Evolutionary conservation across 305 asterid genomes (phyloP).

Genomic region (Fraxinus dipetala): DNA sequence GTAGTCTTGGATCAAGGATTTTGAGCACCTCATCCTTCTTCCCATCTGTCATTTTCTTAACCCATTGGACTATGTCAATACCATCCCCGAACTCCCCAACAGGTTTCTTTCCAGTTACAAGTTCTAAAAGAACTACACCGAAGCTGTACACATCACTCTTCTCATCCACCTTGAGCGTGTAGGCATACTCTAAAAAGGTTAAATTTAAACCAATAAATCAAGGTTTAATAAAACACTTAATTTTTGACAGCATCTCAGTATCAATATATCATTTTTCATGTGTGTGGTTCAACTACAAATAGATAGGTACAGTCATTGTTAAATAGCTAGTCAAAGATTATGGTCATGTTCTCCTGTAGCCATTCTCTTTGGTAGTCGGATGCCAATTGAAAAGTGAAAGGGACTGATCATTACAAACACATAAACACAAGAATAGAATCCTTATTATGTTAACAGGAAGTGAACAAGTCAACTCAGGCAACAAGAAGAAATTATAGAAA

Average conservation of each 20-base stretch:
- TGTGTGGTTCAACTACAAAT: background rate
- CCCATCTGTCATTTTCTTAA: conserved; percentile 68
- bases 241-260: background rate
- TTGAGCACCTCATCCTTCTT: conserved; percentile 72
- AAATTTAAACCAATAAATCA: background rate
- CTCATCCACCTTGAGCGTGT: conserved; percentile 87
- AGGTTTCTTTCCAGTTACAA: conserved; percentile 72
- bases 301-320: background rate
- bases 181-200: conserved; percentile 64
- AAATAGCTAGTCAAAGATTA: background rate
- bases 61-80: conserved; percentile 91
- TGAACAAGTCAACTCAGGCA: conserved; percentile 24
- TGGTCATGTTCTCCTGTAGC: conserved; percentile 14
- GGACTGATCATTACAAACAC: conserved; percentile 11
- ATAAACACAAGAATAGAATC: conserved; percentile 13
- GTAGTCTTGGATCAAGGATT: conserved; percentile 71
- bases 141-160: conserved; percentile 92
- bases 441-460: conserved; percentile 24
- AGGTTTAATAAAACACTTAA: background rate
- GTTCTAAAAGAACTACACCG: conserved; percentile 80
- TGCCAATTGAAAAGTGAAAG: conserved; percentile 24
- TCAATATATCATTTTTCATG: background rate
- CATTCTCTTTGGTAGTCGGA: conserved; percentile 27
- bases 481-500: background rate
- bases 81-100: conserved; percentile 95